These are phyloP conservation scores for Austropuccinia psidii DNA, from an alignment of 1,284 basidiomycete genomes.

Conservation along the genomic window DNA sequence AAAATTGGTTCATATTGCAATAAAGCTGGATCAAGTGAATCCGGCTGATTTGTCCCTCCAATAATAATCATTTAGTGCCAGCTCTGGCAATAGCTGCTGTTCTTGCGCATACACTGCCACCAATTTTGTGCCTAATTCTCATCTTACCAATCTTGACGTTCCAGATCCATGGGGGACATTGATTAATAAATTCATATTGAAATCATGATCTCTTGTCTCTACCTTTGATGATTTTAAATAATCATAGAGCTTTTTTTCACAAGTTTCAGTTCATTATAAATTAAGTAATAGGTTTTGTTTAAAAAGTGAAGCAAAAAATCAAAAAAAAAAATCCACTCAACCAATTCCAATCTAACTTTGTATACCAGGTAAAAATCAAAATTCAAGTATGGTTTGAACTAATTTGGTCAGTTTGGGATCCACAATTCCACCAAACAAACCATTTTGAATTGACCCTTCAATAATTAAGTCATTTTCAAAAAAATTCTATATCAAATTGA, in stretches of 20 bases:
- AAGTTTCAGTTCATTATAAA: neutral
- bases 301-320: neutral
- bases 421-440: slow-evolving; percentile 77
- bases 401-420: slow-evolving; percentile 67
- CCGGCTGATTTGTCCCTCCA: slow-evolving; percentile 51
- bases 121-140: slow-evolving; percentile 66
- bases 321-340: slow-evolving; percentile 45
- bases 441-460: slow-evolving; percentile 47
- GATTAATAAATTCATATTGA: slow-evolving; percentile 62
- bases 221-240: slow-evolving; percentile 56
- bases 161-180: slow-evolving; percentile 67
- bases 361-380: slow-evolving; percentile 60
- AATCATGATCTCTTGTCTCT: slow-evolving; percentile 56
- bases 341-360: slow-evolving; percentile 56
- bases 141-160: slow-evolving; percentile 58
- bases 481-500: too few relatives aligned
- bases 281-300: neutral
- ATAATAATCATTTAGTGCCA: slow-evolving; percentile 52
- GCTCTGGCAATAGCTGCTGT: slow-evolving; percentile 56
- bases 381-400: slow-evolving; percentile 68
- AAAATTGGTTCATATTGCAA: too few relatives aligned
- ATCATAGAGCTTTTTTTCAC: slow-evolving; percentile 39
- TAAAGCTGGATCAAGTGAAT: slow-evolving; percentile 50
- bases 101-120: slow-evolving; percentile 64
- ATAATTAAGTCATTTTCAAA: slow-evolving; percentile 38